Percentiles rank a stretch among this genome's conserved stretches.
phyloP scores from a whole-genome alignment of 495 filamentous ascomycete genomes.

The Penicillium goetzii region DNA sequence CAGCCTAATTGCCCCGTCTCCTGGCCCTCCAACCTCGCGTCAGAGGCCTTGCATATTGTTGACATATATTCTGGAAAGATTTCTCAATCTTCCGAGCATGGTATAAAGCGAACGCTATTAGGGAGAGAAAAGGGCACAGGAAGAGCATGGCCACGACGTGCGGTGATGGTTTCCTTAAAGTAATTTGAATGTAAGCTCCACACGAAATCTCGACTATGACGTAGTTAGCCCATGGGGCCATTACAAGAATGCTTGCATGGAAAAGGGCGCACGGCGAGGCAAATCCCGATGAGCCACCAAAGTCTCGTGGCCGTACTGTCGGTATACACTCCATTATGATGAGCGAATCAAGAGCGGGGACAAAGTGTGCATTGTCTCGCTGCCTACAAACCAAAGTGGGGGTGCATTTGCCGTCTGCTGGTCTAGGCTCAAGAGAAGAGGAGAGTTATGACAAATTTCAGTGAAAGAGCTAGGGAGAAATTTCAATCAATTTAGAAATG shows the following conservation, averaged over 20 bases:
- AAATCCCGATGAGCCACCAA: neutral
- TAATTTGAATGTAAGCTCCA: neutral
- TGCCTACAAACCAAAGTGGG: neutral
- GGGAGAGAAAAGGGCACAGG: neutral
- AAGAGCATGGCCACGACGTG: neutral
- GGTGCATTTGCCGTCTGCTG: neutral
- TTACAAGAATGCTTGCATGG: neutral
- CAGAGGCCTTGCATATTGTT: constrained; percentile 1
- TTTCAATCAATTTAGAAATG: too few relatives aligned
- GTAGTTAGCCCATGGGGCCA: neutral
- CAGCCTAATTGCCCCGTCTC: neutral
- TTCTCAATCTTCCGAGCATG: neutral
- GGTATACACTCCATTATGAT: neutral
- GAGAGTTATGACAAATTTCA: neutral
- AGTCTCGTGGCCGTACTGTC: neutral
- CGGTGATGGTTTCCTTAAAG: neutral
- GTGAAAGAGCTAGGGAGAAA: neutral
- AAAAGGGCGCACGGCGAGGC: neutral
- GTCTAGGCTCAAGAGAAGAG: neutral
- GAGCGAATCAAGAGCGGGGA: neutral
- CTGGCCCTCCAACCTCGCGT: neutral
- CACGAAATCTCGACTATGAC: neutral
- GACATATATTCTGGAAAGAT: constrained; percentile 5
- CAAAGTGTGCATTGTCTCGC: neutral
- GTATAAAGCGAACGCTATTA: neutral